A percentile compares a stretch with the other conserved stretches of the same genome.
Evolutionary conservation across 208 protist genomes (phyloP).

Genomic region (Wallacemonas sp.): DNA sequence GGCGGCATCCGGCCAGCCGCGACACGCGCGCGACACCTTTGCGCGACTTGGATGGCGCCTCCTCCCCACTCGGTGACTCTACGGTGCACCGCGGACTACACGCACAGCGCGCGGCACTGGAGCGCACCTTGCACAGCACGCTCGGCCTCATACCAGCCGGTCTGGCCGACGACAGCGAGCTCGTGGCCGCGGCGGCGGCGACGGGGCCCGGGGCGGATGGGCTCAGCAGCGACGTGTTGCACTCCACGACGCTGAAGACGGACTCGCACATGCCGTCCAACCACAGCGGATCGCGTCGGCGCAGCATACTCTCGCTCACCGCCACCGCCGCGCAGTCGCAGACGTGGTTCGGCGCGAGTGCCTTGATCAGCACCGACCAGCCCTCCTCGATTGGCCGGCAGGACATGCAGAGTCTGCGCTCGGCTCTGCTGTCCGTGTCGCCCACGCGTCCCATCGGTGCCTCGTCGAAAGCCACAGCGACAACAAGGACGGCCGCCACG

Average conservation of each 20-base stretch:
- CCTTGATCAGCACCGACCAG: too few species aligned
- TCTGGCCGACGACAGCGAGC: background rate
- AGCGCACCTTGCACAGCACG: conserved; percentile 12
- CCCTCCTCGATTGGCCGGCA: too few species aligned
- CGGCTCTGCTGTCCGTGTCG: too few species aligned
- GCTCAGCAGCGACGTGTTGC: too few species aligned
- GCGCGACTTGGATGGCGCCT: too few species aligned
- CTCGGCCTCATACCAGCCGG: conserved; percentile 2
- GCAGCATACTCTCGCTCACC: conserved; percentile 9
- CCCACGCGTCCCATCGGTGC: too few species aligned
- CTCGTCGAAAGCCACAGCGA: too few species aligned
- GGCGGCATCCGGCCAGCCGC: too few species aligned
- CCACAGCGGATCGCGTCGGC: background rate
- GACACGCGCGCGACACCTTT: too few species aligned
- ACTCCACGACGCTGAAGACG: background rate
- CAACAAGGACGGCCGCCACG: too few species aligned
- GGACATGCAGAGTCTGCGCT: background rate
- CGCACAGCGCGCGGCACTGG: background rate
- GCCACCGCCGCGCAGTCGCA: conserved; percentile 11
- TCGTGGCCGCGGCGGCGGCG: background rate
- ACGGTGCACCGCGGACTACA: background rate
- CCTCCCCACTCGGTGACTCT: too few species aligned
- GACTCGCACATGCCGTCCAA: conserved; percentile 1
- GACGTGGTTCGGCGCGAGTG: conserved; percentile 3
- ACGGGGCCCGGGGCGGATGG: background rate